These are phyloP conservation scores for Oleoguttula mirabilis DNA, from an alignment of 495 filamentous ascomycete genomes.

Conservation along the genomic window DNA sequence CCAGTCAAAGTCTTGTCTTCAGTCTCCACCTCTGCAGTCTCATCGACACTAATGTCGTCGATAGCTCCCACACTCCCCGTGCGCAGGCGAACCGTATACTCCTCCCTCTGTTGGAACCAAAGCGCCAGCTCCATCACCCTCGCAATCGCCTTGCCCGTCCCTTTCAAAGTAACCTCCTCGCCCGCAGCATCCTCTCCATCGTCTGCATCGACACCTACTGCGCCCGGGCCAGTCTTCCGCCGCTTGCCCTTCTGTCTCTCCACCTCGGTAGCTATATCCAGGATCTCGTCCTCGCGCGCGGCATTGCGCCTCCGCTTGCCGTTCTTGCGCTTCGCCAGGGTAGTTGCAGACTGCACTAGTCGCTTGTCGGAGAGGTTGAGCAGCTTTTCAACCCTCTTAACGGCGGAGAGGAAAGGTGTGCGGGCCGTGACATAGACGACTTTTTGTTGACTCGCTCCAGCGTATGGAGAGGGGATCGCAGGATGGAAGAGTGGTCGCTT, in stretches of 20 bases:
- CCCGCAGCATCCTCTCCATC: slow-evolving; percentile 8
- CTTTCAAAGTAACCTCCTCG: slow-evolving; percentile 59
- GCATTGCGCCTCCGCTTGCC: slow-evolving; percentile 28
- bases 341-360: slow-evolving; percentile 31
- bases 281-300: slow-evolving; percentile 12
- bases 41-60: slow-evolving; percentile 30
- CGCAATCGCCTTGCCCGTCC: slow-evolving; percentile 67
- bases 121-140: slow-evolving; percentile 43
- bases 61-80: slow-evolving; percentile 31
- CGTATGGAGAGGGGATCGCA: slow-evolving; percentile 46
- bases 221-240: not conserved
- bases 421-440: slow-evolving; percentile 65
- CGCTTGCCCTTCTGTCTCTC: slow-evolving; percentile 27
- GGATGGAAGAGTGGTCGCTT: slow-evolving; percentile 66
- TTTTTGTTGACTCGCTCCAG: slow-evolving; percentile 41
- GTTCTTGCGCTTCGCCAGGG: slow-evolving; percentile 26
- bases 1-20: not conserved
- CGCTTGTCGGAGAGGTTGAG: slow-evolving; percentile 54
- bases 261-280: slow-evolving; percentile 19
- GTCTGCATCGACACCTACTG: too few species aligned
- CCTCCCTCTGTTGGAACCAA: slow-evolving; percentile 31
- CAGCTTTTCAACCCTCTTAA: slow-evolving; percentile 67
- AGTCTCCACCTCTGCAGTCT: slow-evolving; percentile 5
- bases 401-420: slow-evolving; percentile 68
- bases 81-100: slow-evolving; percentile 26